Evolutionary conservation across 2,329 filamentous ascomycete species (phyloP).

Genomic region (Colletotrichum sp.): DNA sequence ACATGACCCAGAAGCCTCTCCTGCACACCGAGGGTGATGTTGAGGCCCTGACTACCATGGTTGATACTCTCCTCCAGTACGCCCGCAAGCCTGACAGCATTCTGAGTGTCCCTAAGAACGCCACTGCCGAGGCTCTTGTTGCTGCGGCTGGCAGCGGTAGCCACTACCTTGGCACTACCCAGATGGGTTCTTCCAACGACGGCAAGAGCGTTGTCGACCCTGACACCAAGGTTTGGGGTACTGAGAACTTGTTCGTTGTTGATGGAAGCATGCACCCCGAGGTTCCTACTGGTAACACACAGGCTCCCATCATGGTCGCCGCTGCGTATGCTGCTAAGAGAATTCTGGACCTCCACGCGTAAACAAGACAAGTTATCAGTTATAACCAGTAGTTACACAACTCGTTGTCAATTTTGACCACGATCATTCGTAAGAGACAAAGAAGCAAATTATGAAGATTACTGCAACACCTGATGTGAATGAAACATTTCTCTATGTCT

Average conservation of each 20-base stretch:
- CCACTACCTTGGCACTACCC: slow-evolving; percentile 34
- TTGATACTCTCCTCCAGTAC: slow-evolving; percentile 30
- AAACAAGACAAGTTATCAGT: too few relatives aligned
- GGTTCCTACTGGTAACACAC: slow-evolving; percentile 20
- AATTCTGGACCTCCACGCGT: background rate
- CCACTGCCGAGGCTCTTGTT: slow-evolving; percentile 26
- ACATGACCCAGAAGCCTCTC: slow-evolving; percentile 41
- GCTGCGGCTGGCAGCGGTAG: slow-evolving; percentile 27
- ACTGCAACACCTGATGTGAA: too few relatives aligned
- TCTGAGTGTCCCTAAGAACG: slow-evolving; percentile 24
- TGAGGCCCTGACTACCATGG: slow-evolving; percentile 29
- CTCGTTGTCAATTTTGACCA: too few relatives aligned
- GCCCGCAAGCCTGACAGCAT: slow-evolving; percentile 25
- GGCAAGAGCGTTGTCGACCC: slow-evolving; percentile 35
- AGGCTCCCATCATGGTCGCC: slow-evolving; percentile 21
- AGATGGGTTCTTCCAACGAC: slow-evolving; percentile 34
- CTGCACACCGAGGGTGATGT: slow-evolving; percentile 36
- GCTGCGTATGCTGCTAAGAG: slow-evolving; percentile 15
- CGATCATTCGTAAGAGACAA: too few relatives aligned
- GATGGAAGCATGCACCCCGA: slow-evolving; percentile 41
- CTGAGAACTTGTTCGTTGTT: slow-evolving; percentile 32
- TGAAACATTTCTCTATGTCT: too few relatives aligned
- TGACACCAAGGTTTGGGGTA: slow-evolving; percentile 34
- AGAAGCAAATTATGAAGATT: too few relatives aligned
- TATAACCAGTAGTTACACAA: too few relatives aligned